These are phyloP conservation scores for Mucor indicus DNA, from an alignment of 371 early-diverging fungal genomes.

Conservation along the genomic window DNA sequence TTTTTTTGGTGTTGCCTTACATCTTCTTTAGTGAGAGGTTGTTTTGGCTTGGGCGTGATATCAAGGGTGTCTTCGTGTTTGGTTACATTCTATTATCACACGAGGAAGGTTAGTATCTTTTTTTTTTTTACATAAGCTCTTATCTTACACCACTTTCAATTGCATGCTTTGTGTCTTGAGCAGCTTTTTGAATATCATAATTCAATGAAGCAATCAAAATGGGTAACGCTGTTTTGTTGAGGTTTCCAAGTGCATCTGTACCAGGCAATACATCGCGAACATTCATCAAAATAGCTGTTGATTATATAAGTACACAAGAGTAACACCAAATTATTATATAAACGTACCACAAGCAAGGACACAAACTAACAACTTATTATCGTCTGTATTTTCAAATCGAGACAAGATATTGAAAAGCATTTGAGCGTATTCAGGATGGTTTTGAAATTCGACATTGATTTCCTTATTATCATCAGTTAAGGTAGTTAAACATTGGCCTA, in stretches of 20 bases:
- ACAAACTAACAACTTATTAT: constrained; percentile 44
- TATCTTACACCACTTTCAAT: constrained; percentile 51
- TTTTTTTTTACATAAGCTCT: too few species aligned
- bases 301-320: not conserved
- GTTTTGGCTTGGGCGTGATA: constrained; percentile 46
- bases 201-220: constrained; percentile 52
- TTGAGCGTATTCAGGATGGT: constrained; percentile 56
- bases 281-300: constrained; percentile 41
- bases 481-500: constrained; percentile 81
- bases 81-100: constrained; percentile 24
- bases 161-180: constrained; percentile 43
- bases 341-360: constrained; percentile 56
- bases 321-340: not conserved
- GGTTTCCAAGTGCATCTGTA: constrained; percentile 31
- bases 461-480: constrained; percentile 79
- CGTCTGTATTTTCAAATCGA: constrained; percentile 38
- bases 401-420: constrained; percentile 47
- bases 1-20: constrained; percentile 9
- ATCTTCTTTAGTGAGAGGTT: constrained; percentile 51
- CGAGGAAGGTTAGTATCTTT: not conserved
- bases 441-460: constrained; percentile 55
- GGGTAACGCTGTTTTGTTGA: constrained; percentile 53
- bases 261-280: constrained; percentile 34
- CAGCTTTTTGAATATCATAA: constrained; percentile 61
- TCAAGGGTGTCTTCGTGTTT: constrained; percentile 36